Conservation (phyloP, 129 eudicot genomes). For the Chrysanthemum makinoi region DNA sequence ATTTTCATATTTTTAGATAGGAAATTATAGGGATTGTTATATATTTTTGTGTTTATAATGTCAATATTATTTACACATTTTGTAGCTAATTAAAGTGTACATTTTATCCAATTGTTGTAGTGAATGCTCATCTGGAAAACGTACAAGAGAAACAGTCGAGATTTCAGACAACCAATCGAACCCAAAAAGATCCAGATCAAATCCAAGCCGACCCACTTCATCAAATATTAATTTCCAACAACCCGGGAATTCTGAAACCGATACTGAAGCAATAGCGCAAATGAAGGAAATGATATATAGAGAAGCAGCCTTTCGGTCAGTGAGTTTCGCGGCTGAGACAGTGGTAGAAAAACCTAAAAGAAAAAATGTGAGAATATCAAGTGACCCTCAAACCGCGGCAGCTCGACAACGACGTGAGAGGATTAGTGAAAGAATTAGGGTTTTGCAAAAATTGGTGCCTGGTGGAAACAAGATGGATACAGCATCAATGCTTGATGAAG, state of each 20-base stretch:
- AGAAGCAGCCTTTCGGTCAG: constrained; percentile 92
- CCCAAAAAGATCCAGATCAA: constrained; percentile 42
- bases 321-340: constrained; percentile 51
- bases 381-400: constrained; percentile 93
- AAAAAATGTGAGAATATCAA: constrained; percentile 80
- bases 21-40: too few relatives aligned
- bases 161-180: constrained; percentile 26
- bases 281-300: constrained; percentile 96
- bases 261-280: constrained; percentile 83
- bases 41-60: too few relatives aligned
- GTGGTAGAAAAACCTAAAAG: constrained; percentile 69
- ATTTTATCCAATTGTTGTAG: neutral
- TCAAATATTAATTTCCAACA: constrained; percentile 80
- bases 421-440: constrained; percentile 90
- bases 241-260: constrained; percentile 60
- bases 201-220: constrained; percentile 36
- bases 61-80: too few relatives aligned
- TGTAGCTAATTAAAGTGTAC: neutral
- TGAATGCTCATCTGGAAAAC: constrained; percentile 30
- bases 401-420: constrained; percentile 90
- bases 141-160: constrained; percentile 1
- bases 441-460: constrained; percentile 82
- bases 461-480: constrained; percentile 98
- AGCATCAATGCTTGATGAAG: constrained; percentile 98
- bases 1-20: too few relatives aligned